Percentiles rank a stretch among this genome's conserved stretches.
These are phyloP conservation scores for Pittosporum tobira DNA, from an alignment of 129 eudicot species.

Conservation along the genomic window DNA sequence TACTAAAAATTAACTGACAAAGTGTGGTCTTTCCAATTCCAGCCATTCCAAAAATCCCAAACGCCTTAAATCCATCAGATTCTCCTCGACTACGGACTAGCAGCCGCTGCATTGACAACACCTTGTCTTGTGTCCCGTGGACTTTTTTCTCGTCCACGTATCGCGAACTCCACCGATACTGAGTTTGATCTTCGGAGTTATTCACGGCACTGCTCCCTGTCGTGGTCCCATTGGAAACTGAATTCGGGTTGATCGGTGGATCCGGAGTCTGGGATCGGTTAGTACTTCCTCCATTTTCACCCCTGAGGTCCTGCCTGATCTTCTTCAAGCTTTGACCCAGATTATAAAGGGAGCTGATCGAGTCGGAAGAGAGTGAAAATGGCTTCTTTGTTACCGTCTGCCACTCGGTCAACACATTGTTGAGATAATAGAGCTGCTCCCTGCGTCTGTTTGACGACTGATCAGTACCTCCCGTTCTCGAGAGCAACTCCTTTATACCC, in stretches of 20 bases:
- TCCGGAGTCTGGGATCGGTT: background rate
- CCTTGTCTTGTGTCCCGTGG: constrained; percentile 23
- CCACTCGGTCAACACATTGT: constrained; percentile 34
- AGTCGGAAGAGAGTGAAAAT: background rate
- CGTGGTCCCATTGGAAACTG: background rate
- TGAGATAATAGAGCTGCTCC: constrained; percentile 31
- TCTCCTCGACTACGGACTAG: constrained; percentile 18
- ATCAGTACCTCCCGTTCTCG: background rate
- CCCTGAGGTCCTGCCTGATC: constrained; percentile 22
- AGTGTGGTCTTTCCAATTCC: constrained; percentile 14
- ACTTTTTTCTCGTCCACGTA: constrained; percentile 14
- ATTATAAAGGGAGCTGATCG: background rate
- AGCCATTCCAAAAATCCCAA: constrained; percentile 37
- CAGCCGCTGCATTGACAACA: constrained; percentile 26
- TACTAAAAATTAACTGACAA: constrained; percentile 6
- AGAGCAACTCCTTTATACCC: background rate
- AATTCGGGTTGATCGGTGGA: background rate
- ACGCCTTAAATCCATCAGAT: constrained; percentile 18
- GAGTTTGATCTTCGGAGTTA: too few species aligned
- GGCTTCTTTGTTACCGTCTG: constrained; percentile 15
- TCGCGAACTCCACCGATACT: constrained; percentile 37
- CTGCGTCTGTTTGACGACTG: constrained; percentile 11
- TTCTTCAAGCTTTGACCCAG: constrained; percentile 24
- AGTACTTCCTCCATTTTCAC: constrained; percentile 5
- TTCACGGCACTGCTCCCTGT: background rate